Percentiles rank a stretch among this genome's conserved stretches.
Evolutionary conservation across 495 filamentous ascomycete species (phyloP).

Genomic region (Tuber umbilicatum): DNA sequence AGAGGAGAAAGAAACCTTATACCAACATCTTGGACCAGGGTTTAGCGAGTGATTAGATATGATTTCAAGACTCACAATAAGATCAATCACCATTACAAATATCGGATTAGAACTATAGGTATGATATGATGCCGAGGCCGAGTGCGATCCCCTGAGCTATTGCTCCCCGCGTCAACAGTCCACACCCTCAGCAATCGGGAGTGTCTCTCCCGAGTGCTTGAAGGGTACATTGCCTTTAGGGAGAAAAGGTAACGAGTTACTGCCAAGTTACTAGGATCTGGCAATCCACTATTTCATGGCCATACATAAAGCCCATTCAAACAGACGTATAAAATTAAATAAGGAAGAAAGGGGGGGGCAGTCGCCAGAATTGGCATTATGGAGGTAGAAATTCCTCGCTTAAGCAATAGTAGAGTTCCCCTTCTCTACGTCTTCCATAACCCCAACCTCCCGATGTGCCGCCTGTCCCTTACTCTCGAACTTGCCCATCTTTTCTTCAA

Average conservation of each 20-base stretch:
- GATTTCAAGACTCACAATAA: not conserved
- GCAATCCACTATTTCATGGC: not conserved
- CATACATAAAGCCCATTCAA: not conserved
- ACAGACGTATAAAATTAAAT: not conserved
- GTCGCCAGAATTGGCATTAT: not conserved
- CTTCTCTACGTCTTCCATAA: constrained; percentile 12
- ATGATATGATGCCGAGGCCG: too few species aligned
- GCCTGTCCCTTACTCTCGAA: constrained; percentile 44
- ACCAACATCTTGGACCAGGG: too few species aligned
- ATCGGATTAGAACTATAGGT: not conserved
- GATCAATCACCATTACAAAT: not conserved
- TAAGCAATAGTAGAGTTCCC: not conserved
- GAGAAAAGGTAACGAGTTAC: not conserved
- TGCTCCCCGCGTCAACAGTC: not conserved
- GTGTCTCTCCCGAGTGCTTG: not conserved
- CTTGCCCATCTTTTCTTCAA: constrained; percentile 49
- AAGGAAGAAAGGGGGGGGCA: not conserved
- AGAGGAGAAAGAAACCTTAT: too few species aligned
- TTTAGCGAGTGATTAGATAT: not conserved
- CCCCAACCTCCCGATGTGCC: constrained; percentile 19
- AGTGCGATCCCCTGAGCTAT: not conserved
- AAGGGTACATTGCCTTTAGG: not conserved
- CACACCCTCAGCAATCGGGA: not conserved
- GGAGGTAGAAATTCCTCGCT: not conserved
- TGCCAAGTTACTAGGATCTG: not conserved